Evolutionary conservation across 1,139 yeast genomes (phyloP).

Genomic region (Magnusiomyces tetraspermus): DNA sequence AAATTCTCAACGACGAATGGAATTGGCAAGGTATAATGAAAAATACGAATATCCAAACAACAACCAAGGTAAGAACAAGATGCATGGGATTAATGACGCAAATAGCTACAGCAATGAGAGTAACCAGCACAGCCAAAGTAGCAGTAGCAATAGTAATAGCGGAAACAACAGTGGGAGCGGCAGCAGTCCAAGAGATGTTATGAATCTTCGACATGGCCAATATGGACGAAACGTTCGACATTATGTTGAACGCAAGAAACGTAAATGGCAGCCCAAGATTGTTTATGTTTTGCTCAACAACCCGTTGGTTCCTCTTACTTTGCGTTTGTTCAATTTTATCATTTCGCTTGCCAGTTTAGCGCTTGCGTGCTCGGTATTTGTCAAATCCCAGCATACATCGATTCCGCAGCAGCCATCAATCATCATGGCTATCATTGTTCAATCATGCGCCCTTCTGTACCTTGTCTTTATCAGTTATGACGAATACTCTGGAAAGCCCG

Average conservation of each 20-base stretch:
- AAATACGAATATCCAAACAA: background rate
- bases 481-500: slow-evolving; percentile 84
- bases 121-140: background rate
- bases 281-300: slow-evolving; percentile 55
- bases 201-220: slow-evolving; percentile 10
- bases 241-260: slow-evolving; percentile 2
- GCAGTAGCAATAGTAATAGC: background rate
- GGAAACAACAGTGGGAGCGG: background rate
- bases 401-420: slow-evolving; percentile 79
- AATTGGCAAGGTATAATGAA: background rate
- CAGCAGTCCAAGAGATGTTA: background rate
- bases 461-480: slow-evolving; percentile 76
- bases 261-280: slow-evolving; percentile 52
- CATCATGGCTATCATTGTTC: slow-evolving; percentile 83
- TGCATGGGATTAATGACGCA: too few relatives aligned
- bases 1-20: background rate
- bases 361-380: slow-evolving; percentile 19
- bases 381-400: slow-evolving; percentile 31
- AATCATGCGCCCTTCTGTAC: slow-evolving; percentile 67
- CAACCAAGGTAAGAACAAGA: too few relatives aligned
- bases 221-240: slow-evolving; percentile 15
- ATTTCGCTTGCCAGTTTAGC: slow-evolving; percentile 26
- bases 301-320: slow-evolving; percentile 70
- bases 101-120: background rate
- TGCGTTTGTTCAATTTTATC: slow-evolving; percentile 58